These are phyloP conservation scores for Gaultheria prostrata DNA, from an alignment of 148 eudicot genomes.

Conservation along the genomic window DNA sequence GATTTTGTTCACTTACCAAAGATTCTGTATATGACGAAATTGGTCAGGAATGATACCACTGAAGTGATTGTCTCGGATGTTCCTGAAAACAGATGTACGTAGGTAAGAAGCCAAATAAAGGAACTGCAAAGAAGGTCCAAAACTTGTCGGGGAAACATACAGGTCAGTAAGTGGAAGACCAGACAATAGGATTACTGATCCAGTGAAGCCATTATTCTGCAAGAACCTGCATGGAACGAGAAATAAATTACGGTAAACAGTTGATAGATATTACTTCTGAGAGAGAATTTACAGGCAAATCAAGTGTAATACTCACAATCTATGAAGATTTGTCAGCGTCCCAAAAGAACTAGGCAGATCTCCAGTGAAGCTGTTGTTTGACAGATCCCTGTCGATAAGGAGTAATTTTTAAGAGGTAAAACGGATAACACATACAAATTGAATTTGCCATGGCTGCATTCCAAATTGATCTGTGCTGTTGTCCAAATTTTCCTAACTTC, in stretches of 20 bases:
- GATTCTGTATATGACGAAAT: conserved; percentile 58
- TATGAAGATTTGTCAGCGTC: conserved; percentile 55
- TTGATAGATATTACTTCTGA: background rate
- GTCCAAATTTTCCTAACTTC: background rate
- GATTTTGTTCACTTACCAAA: conserved; percentile 50
- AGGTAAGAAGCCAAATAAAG: conserved; percentile 6
- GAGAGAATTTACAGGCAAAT: background rate
- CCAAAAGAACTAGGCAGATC: conserved; percentile 78
- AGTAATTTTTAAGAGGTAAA: background rate
- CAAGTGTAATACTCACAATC: conserved; percentile 50
- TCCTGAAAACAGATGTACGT: conserved; percentile 42
- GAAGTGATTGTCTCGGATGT: conserved; percentile 83
- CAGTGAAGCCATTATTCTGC: conserved; percentile 73
- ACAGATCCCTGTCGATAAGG: conserved; percentile 67
- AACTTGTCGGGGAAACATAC: conserved; percentile 41
- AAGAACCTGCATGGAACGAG: conserved; percentile 48
- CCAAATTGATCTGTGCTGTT: background rate
- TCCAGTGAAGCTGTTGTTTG: conserved; percentile 77
- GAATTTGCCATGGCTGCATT: background rate
- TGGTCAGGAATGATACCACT: conserved; percentile 86
- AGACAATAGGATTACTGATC: conserved; percentile 77
- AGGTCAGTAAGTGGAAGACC: conserved; percentile 64
- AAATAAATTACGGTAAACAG: background rate
- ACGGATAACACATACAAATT: background rate
- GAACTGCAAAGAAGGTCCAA: conserved; percentile 8